Base-by-base conservation (phyloP, 2,329 filamentous ascomycete genomes). In the Plectosphaerella cucumerina region DNA sequence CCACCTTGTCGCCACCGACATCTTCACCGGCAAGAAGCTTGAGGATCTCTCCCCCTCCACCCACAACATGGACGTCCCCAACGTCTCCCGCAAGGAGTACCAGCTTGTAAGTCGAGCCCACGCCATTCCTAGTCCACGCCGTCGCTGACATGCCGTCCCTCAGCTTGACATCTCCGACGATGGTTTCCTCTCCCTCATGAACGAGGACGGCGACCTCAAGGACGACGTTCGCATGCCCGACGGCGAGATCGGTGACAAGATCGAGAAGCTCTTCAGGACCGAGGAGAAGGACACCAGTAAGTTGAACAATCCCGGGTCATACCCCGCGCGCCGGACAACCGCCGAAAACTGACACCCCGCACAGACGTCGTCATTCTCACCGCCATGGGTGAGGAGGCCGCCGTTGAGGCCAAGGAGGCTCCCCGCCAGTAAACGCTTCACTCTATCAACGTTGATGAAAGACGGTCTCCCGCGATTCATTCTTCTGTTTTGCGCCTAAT, bases 21-120 rank as follows among this genome's bases (percentile, higher is more conserved):
- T 99, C 82, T 99, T 99, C 87, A 99, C 92, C 62, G 83, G 83
- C 85, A 99, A 97, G 90, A 99, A 99, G 87, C 84, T 96, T 62
- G 94, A 99, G 82, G 95, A 99, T 81, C 86, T 99, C 58, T 97
- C 87, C 76, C 94, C 94, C 65, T 99, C 94, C 72, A 99, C 94
- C 82, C 85, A 88, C 82, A 88, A 95, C 84, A 95, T 95, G 90
- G 90, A 99, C 69, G 94, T 99, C 64, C 95, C 95, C 76, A 87
- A 94, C 78, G 93, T 97, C 76, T 73, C 72, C 65, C 92, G 93
- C 69, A 83, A 81, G 75, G 93, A 97, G 81, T 96, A 89, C 82
- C 87, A 94, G 81, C 85, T 97, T 68, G 90, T 97, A 81, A 85
- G 90, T 83, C 12, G 26, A 31, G 31, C 20, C 17, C 17, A 6